Base-by-base conservation (phyloP, 768 basidiomycete genomes). In the Candolleomyces eurysporus region DNA sequence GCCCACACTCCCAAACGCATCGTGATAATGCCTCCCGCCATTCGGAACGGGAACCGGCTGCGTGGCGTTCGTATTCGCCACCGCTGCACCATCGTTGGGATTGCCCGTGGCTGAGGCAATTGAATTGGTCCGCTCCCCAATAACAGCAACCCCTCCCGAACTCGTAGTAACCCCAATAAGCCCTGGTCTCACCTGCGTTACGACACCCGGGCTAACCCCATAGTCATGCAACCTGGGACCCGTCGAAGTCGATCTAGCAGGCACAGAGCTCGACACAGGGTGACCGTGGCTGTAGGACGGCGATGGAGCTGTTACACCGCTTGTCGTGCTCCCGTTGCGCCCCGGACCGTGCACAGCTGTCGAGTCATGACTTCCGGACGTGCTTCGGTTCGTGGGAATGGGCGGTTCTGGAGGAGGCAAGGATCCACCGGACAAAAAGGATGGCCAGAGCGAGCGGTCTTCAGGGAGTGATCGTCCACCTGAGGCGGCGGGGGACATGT, bases 381-480 rank as follows among this genome's bases (percentile, higher is more conserved):
- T 16, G 31, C 32, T 39, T 9, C 48, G 60, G 36, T 67, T 67
- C 40, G 69, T 64, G 10, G 67, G 62, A 26, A 53, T 68, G 65
- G 19, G 64, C 59, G 65, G 63, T 16, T 78, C 75, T 13, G 82
- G 84, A 46, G 79, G 82, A 22, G 88, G 89, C 11, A 92, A 75
- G 14, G 81, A 74, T 1, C 90, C 90, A 8, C 88, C 88, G 2
- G 88, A 89, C 32, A 93, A 79, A 73, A 88, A 92, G 39, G 86
- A 86, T 0, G 94, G 93, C 92, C 96, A 98, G 50, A 95, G 84
- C 2, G 91, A 92, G 63, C 96, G 90, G 71, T 98, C 96, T 60
- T 95, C 94, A 0, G 96, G 97, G 2, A 99, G 80, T 7, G 92
- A 93, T 10, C 83, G 81, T n/a, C 88, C 76, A n/a, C 76, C 77